Percentiles rank a stretch among this genome's conserved stretches.
These are phyloP conservation scores for Chaetomiaceae sp. DNA, from an alignment of 2,329 filamentous ascomycete genomes.

Conservation along the genomic window DNA sequence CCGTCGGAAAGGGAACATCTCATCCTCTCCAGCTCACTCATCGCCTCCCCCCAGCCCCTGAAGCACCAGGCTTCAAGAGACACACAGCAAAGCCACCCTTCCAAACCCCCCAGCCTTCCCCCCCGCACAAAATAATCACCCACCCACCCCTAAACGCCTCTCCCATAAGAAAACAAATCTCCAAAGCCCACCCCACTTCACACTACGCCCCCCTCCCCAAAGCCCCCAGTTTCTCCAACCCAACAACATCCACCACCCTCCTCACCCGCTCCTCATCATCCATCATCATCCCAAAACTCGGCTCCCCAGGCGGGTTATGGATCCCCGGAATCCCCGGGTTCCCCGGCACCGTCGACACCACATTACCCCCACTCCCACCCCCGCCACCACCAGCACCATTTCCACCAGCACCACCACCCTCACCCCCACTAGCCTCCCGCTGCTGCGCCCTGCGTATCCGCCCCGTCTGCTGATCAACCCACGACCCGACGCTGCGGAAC, in stretches of 20 bases:
- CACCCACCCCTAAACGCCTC: too few species aligned
- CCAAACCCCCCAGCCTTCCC: too few species aligned
- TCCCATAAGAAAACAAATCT: too few species aligned
- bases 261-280: slow-evolving; percentile 45
- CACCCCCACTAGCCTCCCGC: slow-evolving; percentile 5
- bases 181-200: too few species aligned
- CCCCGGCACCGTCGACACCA: slow-evolving; percentile 20
- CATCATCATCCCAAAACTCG: slow-evolving; percentile 47
- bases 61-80: slow-evolving; percentile 9
- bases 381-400: slow-evolving; percentile 22
- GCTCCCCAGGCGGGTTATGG: slow-evolving; percentile 41
- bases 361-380: not conserved
- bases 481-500: slow-evolving; percentile 56
- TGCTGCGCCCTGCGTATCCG: slow-evolving; percentile 46
- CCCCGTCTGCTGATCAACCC: slow-evolving; percentile 60
- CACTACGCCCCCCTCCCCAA: not conserved
- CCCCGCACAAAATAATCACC: too few species aligned
- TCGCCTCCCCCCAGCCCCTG: not conserved
- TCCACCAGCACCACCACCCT: not conserved
- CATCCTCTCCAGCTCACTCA: not conserved
- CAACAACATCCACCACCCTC: slow-evolving; percentile 32
- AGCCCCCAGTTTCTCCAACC: too few species aligned
- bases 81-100: too few species aligned
- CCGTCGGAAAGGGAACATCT: too few species aligned
- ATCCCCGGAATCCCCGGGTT: slow-evolving; percentile 31